Evolutionary conservation across 495 filamentous ascomycete species (phyloP), one percentile per base, ranked within the genome.

Genomic region (Talaromyces trachyspermus): DNA sequence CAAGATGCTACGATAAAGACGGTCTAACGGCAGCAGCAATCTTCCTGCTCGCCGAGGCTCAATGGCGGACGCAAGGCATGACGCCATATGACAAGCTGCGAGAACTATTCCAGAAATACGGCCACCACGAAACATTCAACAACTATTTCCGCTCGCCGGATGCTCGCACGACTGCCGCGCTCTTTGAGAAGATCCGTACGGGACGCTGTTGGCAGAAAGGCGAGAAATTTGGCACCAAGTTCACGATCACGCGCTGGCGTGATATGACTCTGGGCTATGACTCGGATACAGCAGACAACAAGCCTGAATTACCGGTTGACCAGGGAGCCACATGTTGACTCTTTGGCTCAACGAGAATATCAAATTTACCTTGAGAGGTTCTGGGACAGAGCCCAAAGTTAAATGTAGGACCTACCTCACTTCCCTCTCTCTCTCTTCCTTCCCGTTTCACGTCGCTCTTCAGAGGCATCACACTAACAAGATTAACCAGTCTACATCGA

Each of bases 321-420:
- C 63, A 66, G 27, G 69, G 60, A 78, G 74, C 33, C 78, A 86
- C 54, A 88, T 88, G 84, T 72, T 88, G 46, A 86, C 83, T n/a
- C 70, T 78, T 47, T 81, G 81, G 68, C 56, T 88, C 22, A 72
- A 72, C 14, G 54, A 64, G 1, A 74, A 73, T 19, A 72, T 84
- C 2, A 72, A 77, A 33, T 84, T 86, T 57, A 88, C 83, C 2
- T 69, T 84, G 23, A 66, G 84, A 54, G 80, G 76, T 4, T 85
- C 80, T 1, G 84, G 84, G 4, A 88, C 84, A 2, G 84, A 88
- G 59, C 84, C 84, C 1, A 82, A 82, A 57, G 79, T 81, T 30
- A 82, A 82, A 56, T 63, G 77, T 79, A 64, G 55, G 70, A 55
- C 43, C 24, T 27, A 43, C 12, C 19, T 25, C 15, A 19, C 43